A percentile compares a stretch with the other conserved stretches of the same genome.
phyloP scores from a whole-genome alignment of 805 yeast genomes.

The Saccharomycopsis olivae region DNA sequence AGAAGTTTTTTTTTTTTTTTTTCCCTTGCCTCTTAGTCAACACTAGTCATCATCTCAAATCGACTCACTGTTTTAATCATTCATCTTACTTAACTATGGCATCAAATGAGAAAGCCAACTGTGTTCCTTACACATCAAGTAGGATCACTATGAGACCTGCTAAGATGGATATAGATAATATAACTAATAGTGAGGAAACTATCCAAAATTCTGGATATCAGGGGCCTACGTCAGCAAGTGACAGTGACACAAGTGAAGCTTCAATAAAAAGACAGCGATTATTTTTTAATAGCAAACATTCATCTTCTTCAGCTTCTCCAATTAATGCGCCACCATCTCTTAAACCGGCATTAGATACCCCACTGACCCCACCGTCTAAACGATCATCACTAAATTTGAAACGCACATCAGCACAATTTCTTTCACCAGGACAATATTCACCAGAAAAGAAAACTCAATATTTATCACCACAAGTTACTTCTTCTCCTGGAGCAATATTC shows the following conservation, averaged over 20 bases:
- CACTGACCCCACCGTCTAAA: constrained; percentile 14
- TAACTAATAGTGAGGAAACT: background rate
- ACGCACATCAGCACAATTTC: constrained; percentile 5
- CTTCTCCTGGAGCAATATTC: constrained; percentile 7
- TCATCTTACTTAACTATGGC: no score
- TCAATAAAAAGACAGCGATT: no score
- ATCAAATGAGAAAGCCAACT: no score
- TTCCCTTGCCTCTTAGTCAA: no score
- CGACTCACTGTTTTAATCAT: no score
- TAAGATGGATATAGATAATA: constrained; percentile 2
- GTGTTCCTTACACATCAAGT: constrained; percentile 16
- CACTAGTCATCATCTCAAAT: no score
- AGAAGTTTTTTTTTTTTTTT: no score
- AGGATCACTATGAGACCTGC: constrained; percentile 2
- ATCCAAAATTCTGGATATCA: no score
- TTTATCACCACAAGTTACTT: constrained; percentile 2
- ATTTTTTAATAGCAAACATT: no score
- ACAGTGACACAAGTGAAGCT: no score
- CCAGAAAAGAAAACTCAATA: constrained; percentile 3
- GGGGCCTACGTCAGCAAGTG: no score
- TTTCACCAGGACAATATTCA: constrained; percentile 9
- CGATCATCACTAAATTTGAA: background rate
- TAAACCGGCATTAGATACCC: background rate
- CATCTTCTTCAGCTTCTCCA: background rate
- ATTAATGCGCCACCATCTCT: background rate